phyloP scores from a whole-genome alignment of 768 basidiomycete genomes.

The Termitomyces sp. region DNA sequence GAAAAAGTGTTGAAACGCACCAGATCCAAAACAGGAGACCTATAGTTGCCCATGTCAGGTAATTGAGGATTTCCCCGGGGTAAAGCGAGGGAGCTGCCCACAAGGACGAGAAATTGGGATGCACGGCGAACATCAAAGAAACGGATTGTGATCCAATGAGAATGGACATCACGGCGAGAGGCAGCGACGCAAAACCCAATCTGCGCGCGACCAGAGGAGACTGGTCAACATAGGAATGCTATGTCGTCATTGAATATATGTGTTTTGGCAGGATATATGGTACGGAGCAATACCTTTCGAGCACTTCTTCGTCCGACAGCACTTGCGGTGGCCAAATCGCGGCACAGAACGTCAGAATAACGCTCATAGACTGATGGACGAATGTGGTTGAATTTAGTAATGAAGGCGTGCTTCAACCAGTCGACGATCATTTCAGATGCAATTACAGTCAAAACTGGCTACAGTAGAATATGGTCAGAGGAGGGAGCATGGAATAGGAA shows the following conservation, averaged over 20 bases:
- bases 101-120: slow-evolving; percentile 33
- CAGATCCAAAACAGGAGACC: slow-evolving; percentile 78
- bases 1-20: slow-evolving; percentile 32
- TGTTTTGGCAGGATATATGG: not conserved
- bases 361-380: slow-evolving; percentile 92
- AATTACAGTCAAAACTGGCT: slow-evolving; percentile 93
- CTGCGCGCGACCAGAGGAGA: slow-evolving; percentile 92
- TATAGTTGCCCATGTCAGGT: slow-evolving; percentile 61
- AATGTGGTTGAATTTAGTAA: slow-evolving; percentile 99
- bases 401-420: slow-evolving; percentile 99
- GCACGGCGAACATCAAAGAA: slow-evolving; percentile 50
- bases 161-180: slow-evolving; percentile 79
- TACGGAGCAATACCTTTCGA: slow-evolving; percentile 51
- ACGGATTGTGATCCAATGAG: slow-evolving; percentile 74
- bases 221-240: slow-evolving; percentile 93
- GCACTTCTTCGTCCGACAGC: slow-evolving; percentile 61
- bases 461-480: not conserved
- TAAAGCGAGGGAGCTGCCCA: slow-evolving; percentile 42
- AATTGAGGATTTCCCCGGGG: slow-evolving; percentile 45
- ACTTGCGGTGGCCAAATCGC: slow-evolving; percentile 81
- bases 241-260: slow-evolving; percentile 3
- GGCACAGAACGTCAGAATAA: slow-evolving; percentile 92
- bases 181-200: slow-evolving; percentile 89
- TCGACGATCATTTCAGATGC: slow-evolving; percentile 92
- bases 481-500: not conserved